Evolutionary conservation across 2,329 filamentous ascomycete species (phyloP).

Genomic region (Colletotrichum sidae): DNA sequence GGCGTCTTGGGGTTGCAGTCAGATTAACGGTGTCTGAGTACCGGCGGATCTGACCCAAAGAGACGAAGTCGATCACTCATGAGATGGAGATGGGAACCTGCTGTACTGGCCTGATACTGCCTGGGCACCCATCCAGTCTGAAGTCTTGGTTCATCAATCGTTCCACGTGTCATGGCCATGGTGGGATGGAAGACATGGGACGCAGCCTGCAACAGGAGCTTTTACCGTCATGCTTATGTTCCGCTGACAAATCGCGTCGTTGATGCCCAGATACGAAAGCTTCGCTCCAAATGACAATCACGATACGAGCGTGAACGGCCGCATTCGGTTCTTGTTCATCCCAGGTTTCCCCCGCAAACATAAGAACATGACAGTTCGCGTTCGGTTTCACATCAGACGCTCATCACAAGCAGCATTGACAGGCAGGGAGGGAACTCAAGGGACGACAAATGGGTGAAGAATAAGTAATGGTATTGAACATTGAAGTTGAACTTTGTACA

Average conservation of each 20-base stretch:
- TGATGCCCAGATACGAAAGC: too few species aligned
- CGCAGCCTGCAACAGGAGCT: background rate
- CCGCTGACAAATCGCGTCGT: conserved; percentile 13
- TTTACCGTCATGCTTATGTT: background rate
- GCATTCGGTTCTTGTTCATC: too few species aligned
- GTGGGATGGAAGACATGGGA: conserved; percentile 23
- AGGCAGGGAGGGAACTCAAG: background rate
- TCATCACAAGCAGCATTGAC: background rate
- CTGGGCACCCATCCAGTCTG: too few species aligned
- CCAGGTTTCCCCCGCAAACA: background rate
- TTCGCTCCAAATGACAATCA: background rate
- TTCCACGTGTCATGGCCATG: background rate
- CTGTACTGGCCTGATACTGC: too few species aligned
- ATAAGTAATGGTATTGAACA: conserved; percentile 38
- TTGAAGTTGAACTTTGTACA: conserved; percentile 35
- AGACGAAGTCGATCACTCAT: background rate
- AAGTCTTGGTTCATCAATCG: too few species aligned
- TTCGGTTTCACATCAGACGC: background rate
- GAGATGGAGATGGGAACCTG: too few species aligned
- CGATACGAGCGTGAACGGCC: background rate
- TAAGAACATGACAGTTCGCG: conserved; percentile 16
- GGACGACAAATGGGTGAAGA: background rate
- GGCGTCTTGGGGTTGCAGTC: too few species aligned
- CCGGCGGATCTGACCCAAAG: too few species aligned
- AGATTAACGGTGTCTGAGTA: too few species aligned